Evolutionary conservation across 2,329 filamentous ascomycete species (phyloP), one percentile per base, ranked within the genome.

Genomic region (Pseudopyrenochaeta lycopersici): DNA sequence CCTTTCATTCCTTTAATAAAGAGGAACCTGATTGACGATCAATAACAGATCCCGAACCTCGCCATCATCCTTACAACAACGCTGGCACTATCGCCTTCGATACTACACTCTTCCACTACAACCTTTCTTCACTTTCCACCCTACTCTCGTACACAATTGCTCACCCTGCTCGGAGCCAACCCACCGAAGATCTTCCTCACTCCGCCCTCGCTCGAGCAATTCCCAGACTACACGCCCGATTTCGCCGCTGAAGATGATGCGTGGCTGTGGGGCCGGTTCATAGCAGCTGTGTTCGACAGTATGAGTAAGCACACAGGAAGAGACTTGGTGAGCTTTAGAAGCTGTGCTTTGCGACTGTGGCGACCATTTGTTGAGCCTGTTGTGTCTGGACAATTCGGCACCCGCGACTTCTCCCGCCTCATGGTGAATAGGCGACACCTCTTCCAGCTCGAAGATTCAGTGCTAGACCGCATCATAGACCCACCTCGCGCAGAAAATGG

Each of bases 281-380:
- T 89, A 57, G 86, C 86, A 43, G 91, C 91, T 4, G 87, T 97
- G 12, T 95, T 96, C 82, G 95, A 99, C 71, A 88, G 93, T 1
- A 82, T 98, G 11, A 87, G 89, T 43, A 91, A 89, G 59, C 87
- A 91, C 41, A 92, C 92, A 2, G 90, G 90, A 1, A 87, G 92
- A 44, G 92, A 94, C 32, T 82, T 98, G 12, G 83, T 89, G 1
- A 85, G 85, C 10, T 92, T 97, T 63, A 82, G 81, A 3, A 84
- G 85, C 31, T 85, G 89, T 44, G 92, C 90, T 68, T 76, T 85
- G 43, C 85, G 88, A 38, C 83, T 98, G 17, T 99, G 95, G 95
- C 88, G 89, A 10, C 85, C 88, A 3, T 98, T 99, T 75, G 88
- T 91, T 1, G 84, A 86, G 6, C 94, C 94, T 0, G 84, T 98